phyloP scores from a whole-genome alignment of 1,284 basidiomycete species.

The Melampsora americana region DNA sequence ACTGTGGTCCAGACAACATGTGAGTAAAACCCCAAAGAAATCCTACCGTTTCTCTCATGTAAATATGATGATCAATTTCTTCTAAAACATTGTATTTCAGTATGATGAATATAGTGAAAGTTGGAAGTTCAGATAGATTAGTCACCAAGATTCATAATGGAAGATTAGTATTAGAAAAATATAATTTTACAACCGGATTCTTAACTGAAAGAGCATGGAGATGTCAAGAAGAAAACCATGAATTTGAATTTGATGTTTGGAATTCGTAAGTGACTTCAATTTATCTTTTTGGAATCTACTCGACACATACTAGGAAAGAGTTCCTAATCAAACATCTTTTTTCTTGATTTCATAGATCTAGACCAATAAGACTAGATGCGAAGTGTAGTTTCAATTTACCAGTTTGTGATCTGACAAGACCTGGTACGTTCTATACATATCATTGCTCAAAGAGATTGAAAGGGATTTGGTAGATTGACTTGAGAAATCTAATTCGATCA shows the following conservation, averaged over 20 bases:
- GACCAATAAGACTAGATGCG: constrained; percentile 5
- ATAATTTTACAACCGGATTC: constrained; percentile 26
- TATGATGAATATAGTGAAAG: constrained; percentile 41
- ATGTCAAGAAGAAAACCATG: constrained; percentile 15
- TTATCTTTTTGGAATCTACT: constrained; percentile 6
- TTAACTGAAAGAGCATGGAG: constrained; percentile 33
- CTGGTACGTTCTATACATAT: background rate
- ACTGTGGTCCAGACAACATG: constrained; percentile 33
- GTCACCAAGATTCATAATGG: constrained; percentile 35
- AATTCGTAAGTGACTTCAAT: constrained; percentile 17
- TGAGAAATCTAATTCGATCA: background rate
- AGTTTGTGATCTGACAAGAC: constrained; percentile 29
- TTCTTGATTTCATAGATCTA: constrained; percentile 3
- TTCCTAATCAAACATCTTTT: background rate
- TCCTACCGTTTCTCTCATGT: too few relatives aligned
- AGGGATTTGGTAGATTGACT: background rate
- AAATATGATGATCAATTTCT: background rate
- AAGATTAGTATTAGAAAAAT: constrained; percentile 20
- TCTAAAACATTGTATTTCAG: background rate
- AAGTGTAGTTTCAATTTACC: constrained; percentile 35
- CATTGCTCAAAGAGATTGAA: background rate
- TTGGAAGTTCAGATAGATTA: constrained; percentile 20
- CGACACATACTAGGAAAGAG: background rate
- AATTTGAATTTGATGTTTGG: constrained; percentile 37
- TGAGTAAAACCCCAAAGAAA: constrained; percentile 2